phyloP scores from a whole-genome alignment of 352 stramenopile species.

The Phytophthora chlamydospora region DNA sequence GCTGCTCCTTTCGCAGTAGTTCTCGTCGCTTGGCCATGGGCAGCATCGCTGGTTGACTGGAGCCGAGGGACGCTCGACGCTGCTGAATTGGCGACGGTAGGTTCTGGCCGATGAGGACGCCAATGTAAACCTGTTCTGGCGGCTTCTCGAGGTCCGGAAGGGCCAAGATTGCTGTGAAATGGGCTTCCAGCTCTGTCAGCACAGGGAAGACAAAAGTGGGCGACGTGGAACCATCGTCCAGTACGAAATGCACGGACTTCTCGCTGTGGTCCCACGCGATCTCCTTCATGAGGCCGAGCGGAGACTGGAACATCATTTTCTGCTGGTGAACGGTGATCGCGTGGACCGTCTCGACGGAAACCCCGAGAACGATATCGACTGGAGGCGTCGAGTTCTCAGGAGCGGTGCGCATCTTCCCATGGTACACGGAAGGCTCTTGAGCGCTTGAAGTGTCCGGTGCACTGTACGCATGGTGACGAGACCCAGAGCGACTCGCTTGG shows the following conservation, averaged over 20 bases:
- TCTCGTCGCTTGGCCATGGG: conserved; percentile 50
- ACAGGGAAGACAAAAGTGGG: conserved; percentile 51
- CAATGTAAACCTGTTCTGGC: conserved; percentile 68
- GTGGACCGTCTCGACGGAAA: conserved; percentile 47
- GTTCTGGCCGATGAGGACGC: conserved; percentile 65
- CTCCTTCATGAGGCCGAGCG: conserved; percentile 52
- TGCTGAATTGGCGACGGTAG: conserved; percentile 74
- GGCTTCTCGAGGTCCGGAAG: conserved; percentile 28
- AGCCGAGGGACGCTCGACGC: conserved; percentile 31
- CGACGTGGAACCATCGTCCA: conserved; percentile 40
- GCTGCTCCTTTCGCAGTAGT: conserved; percentile 60
- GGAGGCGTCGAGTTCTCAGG: conserved; percentile 1
- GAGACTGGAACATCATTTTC: conserved; percentile 49
- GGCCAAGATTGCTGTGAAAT: conserved; percentile 43
- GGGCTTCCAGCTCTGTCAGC: conserved; percentile 50
- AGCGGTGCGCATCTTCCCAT: conserved; percentile 49
- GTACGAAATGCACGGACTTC: conserved; percentile 54
- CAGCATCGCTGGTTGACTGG: conserved; percentile 30
- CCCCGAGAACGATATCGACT: conserved; percentile 54
- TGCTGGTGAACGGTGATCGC: conserved; percentile 41
- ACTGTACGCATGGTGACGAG: conserved; percentile 16
- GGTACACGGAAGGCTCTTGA: conserved; percentile 45
- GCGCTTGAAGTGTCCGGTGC: conserved; percentile 4
- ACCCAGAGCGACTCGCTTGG: conserved; percentile 1
- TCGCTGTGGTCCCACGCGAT: conserved; percentile 76